Evolutionary conservation across 257 asterid genomes (phyloP).

Genomic region (Solanum ahanhuiri): DNA sequence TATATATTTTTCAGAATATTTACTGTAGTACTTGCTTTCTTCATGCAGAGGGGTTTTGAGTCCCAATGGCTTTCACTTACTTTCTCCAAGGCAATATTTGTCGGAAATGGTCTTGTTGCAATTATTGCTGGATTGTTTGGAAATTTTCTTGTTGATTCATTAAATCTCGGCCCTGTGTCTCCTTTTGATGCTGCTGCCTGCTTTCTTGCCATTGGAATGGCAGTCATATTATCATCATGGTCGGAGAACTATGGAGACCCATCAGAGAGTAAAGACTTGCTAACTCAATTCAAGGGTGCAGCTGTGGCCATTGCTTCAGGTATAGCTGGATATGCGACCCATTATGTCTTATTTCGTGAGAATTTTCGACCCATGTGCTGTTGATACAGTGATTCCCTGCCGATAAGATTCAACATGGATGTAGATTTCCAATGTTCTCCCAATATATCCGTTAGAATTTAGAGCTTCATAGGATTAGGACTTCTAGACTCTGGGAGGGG

Average conservation of each 20-base stretch:
- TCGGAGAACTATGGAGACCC: slow-evolving; percentile 85
- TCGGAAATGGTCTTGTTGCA: slow-evolving; percentile 96
- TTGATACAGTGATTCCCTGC: not conserved
- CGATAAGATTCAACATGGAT: not conserved
- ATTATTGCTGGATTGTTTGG: slow-evolving; percentile 86
- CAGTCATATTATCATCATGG: slow-evolving; percentile 82
- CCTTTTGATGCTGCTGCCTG: slow-evolving; percentile 92
- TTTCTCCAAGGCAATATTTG: slow-evolving; percentile 92
- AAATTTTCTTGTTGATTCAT: slow-evolving; percentile 69
- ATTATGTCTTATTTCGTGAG: not conserved
- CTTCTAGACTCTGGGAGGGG: not conserved
- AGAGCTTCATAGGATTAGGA: not conserved
- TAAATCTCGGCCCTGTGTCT: slow-evolving; percentile 86
- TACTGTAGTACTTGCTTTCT: not conserved
- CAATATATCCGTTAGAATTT: not conserved
- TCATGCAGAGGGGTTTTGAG: slow-evolving; percentile 81
- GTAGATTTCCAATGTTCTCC: not conserved
- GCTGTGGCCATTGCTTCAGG: slow-evolving; percentile 95
- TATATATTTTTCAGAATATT: not conserved
- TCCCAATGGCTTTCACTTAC: slow-evolving; percentile 91
- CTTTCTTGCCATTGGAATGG: slow-evolving; percentile 87
- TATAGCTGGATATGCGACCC: slow-evolving; percentile 2
- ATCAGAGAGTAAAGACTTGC: slow-evolving; percentile 83
- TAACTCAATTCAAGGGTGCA: slow-evolving; percentile 85
- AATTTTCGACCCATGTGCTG: not conserved